Evolutionary conservation across 176 grass and related monocot genomes (phyloP).

Genomic region (Areca catechu): DNA sequence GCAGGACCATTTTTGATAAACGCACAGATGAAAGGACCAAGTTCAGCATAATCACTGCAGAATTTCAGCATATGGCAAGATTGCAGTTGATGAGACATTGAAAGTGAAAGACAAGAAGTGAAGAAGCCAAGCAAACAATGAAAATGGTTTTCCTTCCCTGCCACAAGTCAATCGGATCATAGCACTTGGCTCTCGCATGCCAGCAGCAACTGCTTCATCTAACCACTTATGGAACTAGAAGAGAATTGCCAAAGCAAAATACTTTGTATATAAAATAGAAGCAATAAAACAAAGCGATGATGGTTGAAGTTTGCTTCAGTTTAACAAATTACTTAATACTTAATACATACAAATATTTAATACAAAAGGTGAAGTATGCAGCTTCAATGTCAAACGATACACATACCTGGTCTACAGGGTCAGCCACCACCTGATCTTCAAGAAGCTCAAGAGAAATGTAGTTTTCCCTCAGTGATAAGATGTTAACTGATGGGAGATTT

Average conservation of each 20-base stretch:
- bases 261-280: too few relatives aligned
- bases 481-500: conserved; percentile 65
- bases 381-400: background rate
- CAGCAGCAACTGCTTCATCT: conserved; percentile 69
- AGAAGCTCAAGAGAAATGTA: conserved; percentile 79
- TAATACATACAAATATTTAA: too few relatives aligned
- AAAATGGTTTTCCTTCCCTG: conserved; percentile 72
- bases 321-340: too few relatives aligned
- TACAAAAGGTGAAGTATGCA: too few relatives aligned
- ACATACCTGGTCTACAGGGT: conserved; percentile 72
- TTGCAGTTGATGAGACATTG: background rate
- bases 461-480: conserved; percentile 80
- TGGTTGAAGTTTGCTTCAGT: too few relatives aligned
- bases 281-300: too few relatives aligned
- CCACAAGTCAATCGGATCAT: conserved; percentile 75
- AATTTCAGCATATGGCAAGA: conserved; percentile 9
- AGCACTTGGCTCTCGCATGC: conserved; percentile 72
- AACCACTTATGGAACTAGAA: conserved; percentile 80
- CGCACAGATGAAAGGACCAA: conserved; percentile 20
- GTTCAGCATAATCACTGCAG: conserved; percentile 4
- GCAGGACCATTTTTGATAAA: conserved; percentile 81
- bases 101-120: background rate
- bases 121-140: conserved; percentile 1
- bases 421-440: conserved; percentile 54
- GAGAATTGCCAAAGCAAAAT: conserved; percentile 5